These are phyloP conservation scores for Fusarium secorum DNA, from an alignment of 2,329 filamentous ascomycete genomes.

Conservation along the genomic window DNA sequence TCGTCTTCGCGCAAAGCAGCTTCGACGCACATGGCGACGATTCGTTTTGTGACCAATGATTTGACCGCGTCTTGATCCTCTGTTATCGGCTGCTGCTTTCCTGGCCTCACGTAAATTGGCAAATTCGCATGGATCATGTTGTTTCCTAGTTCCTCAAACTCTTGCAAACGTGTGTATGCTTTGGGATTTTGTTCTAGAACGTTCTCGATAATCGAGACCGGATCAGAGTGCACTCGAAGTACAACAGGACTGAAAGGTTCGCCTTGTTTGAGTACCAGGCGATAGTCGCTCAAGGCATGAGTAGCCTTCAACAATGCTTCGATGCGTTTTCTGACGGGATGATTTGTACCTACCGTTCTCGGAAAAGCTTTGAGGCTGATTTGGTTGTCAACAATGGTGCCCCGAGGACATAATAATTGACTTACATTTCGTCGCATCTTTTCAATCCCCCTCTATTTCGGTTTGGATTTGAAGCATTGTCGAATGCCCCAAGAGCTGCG, in stretches of 20 bases:
- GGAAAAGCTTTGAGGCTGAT: slow-evolving; percentile 70
- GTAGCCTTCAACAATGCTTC: slow-evolving; percentile 75
- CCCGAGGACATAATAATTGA: not conserved
- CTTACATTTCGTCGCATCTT: slow-evolving; percentile 78
- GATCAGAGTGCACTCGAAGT: slow-evolving; percentile 78
- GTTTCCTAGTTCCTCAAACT: slow-evolving; percentile 73
- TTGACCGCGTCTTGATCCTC: slow-evolving; percentile 44
- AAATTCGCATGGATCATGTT: slow-evolving; percentile 71
- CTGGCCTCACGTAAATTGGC: slow-evolving; percentile 23
- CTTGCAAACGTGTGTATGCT: slow-evolving; percentile 77
- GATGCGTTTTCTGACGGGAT: slow-evolving; percentile 61
- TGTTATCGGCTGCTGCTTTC: slow-evolving; percentile 1
- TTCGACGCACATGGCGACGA: slow-evolving; percentile 83
- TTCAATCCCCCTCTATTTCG: slow-evolving; percentile 78
- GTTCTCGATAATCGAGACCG: slow-evolving; percentile 74
- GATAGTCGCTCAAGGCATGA: slow-evolving; percentile 78
- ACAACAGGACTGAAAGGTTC: slow-evolving; percentile 82
- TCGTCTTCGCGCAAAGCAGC: slow-evolving; percentile 78
- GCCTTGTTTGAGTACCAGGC: slow-evolving; percentile 78
- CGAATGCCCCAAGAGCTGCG: slow-evolving; percentile 74
- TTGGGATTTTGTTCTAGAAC: slow-evolving; percentile 78
- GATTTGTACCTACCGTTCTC: slow-evolving; percentile 60
- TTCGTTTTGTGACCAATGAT: slow-evolving; percentile 65
- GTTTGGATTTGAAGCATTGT: slow-evolving; percentile 84
- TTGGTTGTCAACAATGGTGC: slow-evolving; percentile 32